phyloP scores from a whole-genome alignment of 2,329 filamentous ascomycete genomes.

The Gyromitra esculenta region DNA sequence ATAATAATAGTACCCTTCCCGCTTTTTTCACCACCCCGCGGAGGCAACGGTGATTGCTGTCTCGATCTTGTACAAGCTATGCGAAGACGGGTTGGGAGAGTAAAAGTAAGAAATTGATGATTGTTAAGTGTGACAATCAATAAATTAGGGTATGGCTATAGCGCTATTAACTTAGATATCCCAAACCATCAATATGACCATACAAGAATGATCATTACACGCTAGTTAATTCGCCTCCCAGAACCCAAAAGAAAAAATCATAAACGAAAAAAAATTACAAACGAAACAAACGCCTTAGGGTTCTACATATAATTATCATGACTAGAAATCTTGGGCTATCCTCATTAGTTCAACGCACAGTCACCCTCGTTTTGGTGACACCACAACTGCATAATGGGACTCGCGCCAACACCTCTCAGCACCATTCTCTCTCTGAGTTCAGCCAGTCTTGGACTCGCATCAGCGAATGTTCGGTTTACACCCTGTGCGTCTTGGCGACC shows the following conservation, averaged over 20 bases:
- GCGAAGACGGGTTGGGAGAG: not conserved
- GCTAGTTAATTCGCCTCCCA: not conserved
- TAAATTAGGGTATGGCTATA: slow-evolving; percentile 10
- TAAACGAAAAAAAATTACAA: slow-evolving; percentile 3
- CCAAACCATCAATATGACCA: not conserved
- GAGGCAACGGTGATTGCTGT: not conserved
- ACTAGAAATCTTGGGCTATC: not conserved
- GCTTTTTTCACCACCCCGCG: not conserved
- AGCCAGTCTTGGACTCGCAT: slow-evolving; percentile 74
- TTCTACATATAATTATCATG: not conserved
- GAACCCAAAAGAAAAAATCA: not conserved
- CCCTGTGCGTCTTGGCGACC: slow-evolving; percentile 73
- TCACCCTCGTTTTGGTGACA: slow-evolving; percentile 56
- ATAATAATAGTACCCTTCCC: not conserved
- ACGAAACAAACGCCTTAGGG: slow-evolving; percentile 18
- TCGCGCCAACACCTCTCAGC: slow-evolving; percentile 71
- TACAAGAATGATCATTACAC: not conserved
- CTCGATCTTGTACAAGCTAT: not conserved
- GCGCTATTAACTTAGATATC: not conserved
- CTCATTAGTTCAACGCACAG: slow-evolving; percentile 51
- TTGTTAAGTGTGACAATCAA: not conserved
- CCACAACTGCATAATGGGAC: slow-evolving; percentile 59
- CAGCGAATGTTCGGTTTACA: slow-evolving; percentile 75
- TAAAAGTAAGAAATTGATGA: not conserved
- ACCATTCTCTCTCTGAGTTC: slow-evolving; percentile 82